Base-by-base conservation (phyloP, 805 yeast species). In the Kodamaea sagamina region DNA sequence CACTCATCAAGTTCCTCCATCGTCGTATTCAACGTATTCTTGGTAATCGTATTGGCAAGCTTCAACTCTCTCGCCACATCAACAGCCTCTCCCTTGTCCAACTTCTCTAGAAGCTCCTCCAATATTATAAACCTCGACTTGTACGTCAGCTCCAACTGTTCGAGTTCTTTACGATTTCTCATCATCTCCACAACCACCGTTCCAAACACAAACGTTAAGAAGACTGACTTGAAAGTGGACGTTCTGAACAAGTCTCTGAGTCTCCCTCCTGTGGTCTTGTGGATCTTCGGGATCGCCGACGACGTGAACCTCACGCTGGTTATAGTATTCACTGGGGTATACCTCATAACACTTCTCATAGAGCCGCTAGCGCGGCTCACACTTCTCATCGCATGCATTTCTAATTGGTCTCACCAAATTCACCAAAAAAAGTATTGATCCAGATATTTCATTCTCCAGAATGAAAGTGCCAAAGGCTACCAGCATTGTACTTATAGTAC, bases 161-260 rank as follows among this genome's bases (percentile, higher is more conserved):
- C 81, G n/a, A 62, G 51, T 26, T 67, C 65, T 45, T 71, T 74
- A 34, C 74, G 62, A 43, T 63, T 71, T 37, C 71, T 62, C 65
- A 74, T 72, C 32, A 72, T 63, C 45, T 77, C 79, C 26, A 77
- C 65, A 3, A 73, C 77, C 3, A 71, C 71, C 2, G 80, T 66
- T 5, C 75, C 74, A 49, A 71, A 67, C 9, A 69, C 49, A 12
- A 71, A 43, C 4, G 72, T 62, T 32, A 68, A 58, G 13, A 69
- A 45, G 6, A 69, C 53, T 10, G 74, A 60, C 53, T 72, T 71
- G 43, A 67, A 51, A 6, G 67, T 57, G 6, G 74, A 68, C 0
- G 67, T 59, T 26, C 49, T 53, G 22, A 68, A 44, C n/a, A 67
- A 45, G 29, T 61, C 67, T 10, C 63, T 48, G 28, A 58, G 48